Percentiles rank a stretch among this genome's conserved stretches.
phyloP scores from a whole-genome alignment of 2,329 filamentous ascomycete genomes.

The Davidsoniella eucalypti region DNA sequence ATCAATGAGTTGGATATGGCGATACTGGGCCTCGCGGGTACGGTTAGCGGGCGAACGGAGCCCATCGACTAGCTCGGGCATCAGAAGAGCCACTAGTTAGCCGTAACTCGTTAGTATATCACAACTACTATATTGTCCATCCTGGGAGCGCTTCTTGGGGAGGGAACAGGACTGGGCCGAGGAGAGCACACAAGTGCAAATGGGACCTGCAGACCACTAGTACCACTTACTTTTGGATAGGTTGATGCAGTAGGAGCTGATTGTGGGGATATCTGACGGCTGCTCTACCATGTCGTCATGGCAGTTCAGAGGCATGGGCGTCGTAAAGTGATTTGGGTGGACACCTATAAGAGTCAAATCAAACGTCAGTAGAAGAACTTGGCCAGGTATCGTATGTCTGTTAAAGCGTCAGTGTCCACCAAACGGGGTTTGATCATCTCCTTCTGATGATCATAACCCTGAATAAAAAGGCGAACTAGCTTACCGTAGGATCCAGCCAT shows the following conservation, averaged over 20 bases:
- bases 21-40: constrained; percentile 10
- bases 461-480: background rate
- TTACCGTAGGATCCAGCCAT: constrained; percentile 12
- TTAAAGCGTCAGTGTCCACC: no score
- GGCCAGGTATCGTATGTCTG: background rate
- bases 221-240: constrained; percentile 9
- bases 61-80: constrained; percentile 11
- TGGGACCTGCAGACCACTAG: no score
- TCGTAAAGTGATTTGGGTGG: constrained; percentile 11
- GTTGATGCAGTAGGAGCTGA: constrained; percentile 11
- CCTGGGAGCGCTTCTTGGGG: no score
- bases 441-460: no score
- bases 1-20: constrained; percentile 5
- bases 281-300: constrained; percentile 11
- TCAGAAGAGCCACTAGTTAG: constrained; percentile 10
- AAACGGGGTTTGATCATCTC: no score
- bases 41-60: constrained; percentile 5
- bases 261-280: constrained; percentile 8
- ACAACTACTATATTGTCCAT: background rate
- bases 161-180: no score
- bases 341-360: constrained; percentile 1
- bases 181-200: background rate
- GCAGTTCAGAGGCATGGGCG: constrained; percentile 11
- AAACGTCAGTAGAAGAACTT: background rate
- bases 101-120: background rate